A percentile compares a stretch with the other conserved stretches of the same genome.
phyloP scores from a whole-genome alignment of 2,329 filamentous ascomycete species.

The Colletotrichum coccodes region DNA sequence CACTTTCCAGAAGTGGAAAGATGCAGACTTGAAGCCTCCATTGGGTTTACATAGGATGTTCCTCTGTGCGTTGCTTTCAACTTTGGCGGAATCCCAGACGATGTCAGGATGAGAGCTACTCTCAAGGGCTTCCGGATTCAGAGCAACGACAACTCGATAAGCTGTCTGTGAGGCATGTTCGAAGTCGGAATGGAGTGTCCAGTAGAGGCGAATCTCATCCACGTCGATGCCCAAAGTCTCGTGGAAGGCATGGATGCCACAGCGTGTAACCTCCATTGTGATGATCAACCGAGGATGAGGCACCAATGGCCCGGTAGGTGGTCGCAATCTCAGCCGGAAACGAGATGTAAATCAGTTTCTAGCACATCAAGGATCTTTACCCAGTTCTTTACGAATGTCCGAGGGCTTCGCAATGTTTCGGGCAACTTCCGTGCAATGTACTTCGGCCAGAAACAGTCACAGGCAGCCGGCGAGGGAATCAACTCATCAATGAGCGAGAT shows the following conservation, averaged over 20 bases:
- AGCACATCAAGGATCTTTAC: neutral
- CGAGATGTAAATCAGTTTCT: neutral
- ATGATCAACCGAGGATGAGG: neutral
- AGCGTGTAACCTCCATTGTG: constrained; percentile 42
- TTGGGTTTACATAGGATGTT: constrained; percentile 38
- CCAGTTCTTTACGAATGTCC: no score
- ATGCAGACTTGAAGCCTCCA: constrained; percentile 47
- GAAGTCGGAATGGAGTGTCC: constrained; percentile 42
- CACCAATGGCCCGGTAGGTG: no score
- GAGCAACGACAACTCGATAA: constrained; percentile 38
- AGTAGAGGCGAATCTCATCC: constrained; percentile 48
- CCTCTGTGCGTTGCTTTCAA: constrained; percentile 35
- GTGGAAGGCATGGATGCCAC: constrained; percentile 50
- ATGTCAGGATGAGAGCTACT: neutral
- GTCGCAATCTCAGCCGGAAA: neutral
- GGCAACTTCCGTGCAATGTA: neutral
- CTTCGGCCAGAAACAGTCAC: neutral
- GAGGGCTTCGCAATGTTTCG: neutral
- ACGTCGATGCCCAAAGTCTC: constrained; percentile 50
- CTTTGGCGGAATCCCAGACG: constrained; percentile 35
- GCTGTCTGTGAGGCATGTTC: constrained; percentile 43
- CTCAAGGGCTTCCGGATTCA: neutral
- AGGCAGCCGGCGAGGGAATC: neutral
- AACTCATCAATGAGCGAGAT: constrained; percentile 11
- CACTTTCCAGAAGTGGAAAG: constrained; percentile 48